Evolutionary conservation across 2,329 filamentous ascomycete genomes (phyloP).

Genomic region (Fusarium tanahbumbuense): DNA sequence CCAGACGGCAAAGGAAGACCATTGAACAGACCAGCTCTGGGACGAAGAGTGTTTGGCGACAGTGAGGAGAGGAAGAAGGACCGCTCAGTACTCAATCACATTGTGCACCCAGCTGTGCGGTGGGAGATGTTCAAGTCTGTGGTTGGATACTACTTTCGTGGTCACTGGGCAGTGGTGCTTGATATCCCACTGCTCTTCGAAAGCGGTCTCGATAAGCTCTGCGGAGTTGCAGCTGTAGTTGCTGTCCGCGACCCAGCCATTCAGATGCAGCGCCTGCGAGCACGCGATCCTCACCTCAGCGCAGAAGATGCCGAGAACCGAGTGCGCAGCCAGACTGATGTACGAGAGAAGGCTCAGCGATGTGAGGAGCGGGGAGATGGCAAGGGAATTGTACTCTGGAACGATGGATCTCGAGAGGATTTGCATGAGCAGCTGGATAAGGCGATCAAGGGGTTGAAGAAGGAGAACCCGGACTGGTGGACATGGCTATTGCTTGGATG

Average conservation of each 20-base stretch:
- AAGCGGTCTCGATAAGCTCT: slow-evolving; percentile 84
- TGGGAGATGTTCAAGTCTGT: slow-evolving; percentile 83
- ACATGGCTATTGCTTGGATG: slow-evolving; percentile 74
- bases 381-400: slow-evolving; percentile 87
- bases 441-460: slow-evolving; percentile 72
- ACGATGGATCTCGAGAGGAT: slow-evolving; percentile 80
- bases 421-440: slow-evolving; percentile 73
- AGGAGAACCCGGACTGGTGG: slow-evolving; percentile 83
- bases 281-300: slow-evolving; percentile 80
- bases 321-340: slow-evolving; percentile 87
- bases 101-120: slow-evolving; percentile 92
- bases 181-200: slow-evolving; percentile 95
- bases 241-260: slow-evolving; percentile 81
- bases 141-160: slow-evolving; percentile 76
- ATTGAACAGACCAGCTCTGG: slow-evolving; percentile 87
- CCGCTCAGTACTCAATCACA: slow-evolving; percentile 82
- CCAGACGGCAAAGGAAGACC: slow-evolving; percentile 73
- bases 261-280: slow-evolving; percentile 83
- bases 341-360: slow-evolving; percentile 82
- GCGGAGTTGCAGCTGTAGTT: slow-evolving; percentile 87
- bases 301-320: slow-evolving; percentile 89
- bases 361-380: slow-evolving; percentile 73
- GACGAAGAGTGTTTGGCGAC: slow-evolving; percentile 86
- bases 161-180: slow-evolving; percentile 88
- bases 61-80: slow-evolving; percentile 76